A percentile compares a stretch with the other conserved stretches of the same genome.
Conservation (phyloP, 257 asterid species). For the Solanum ahanhuiri region DNA sequence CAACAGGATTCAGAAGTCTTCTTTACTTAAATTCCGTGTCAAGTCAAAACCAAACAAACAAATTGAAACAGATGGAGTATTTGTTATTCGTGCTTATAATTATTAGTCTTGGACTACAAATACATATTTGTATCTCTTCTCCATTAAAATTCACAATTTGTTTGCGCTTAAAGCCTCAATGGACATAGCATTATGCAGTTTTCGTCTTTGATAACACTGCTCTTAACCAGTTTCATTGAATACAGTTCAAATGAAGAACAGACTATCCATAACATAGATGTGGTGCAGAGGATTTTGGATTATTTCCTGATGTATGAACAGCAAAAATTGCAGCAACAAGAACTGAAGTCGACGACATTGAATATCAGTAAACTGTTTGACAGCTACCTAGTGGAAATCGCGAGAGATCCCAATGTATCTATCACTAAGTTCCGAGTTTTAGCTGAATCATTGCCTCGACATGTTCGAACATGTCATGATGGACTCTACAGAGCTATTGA, state of each 20-base stretch:
- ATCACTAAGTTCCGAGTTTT: conserved; percentile 47
- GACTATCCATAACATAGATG: conserved; percentile 43
- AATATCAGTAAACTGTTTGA: conserved; percentile 65
- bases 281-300: conserved; percentile 67
- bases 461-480: conserved; percentile 54
- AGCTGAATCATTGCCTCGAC: conserved; percentile 64
- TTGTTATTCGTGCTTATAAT: not conserved
- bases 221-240: conserved; percentile 1
- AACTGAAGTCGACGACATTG: conserved; percentile 25
- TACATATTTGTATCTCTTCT: not conserved
- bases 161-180: not conserved
- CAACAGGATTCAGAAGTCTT: not conserved
- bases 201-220: not conserved
- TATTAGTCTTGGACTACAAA: not conserved
- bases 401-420: conserved; percentile 61
- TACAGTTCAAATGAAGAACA: conserved; percentile 43
- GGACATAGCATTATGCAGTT: not conserved
- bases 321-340: conserved; percentile 29
- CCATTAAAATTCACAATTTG: not conserved
- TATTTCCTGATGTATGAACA: conserved; percentile 57
- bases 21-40: not conserved
- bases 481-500: conserved; percentile 84
- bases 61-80: not conserved
- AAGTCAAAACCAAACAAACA: not conserved
- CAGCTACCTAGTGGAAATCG: conserved; percentile 72